phyloP scores from a whole-genome alignment of 345 rosid species.

The Sonneratia alba region DNA sequence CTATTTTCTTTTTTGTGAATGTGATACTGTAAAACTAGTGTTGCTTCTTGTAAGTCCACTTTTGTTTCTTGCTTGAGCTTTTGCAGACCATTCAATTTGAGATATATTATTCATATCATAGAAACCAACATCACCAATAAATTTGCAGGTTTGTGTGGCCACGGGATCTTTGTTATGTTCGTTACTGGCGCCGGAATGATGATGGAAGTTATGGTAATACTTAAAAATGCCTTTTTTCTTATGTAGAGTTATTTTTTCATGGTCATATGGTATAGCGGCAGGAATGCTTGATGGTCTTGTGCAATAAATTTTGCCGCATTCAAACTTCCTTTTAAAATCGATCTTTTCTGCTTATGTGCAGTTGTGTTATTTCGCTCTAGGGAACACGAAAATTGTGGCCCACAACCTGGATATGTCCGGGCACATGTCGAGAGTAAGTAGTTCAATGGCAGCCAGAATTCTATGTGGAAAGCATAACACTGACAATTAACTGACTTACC shows the following conservation, averaged over 20 bases:
- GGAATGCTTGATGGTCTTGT: neutral
- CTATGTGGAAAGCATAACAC: neutral
- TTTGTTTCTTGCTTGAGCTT: neutral
- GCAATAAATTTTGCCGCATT: neutral
- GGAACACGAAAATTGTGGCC: slow-evolving; percentile 89
- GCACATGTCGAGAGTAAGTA: slow-evolving; percentile 95
- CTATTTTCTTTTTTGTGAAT: neutral
- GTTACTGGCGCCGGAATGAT: slow-evolving; percentile 98
- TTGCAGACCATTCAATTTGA: slow-evolving; percentile 1
- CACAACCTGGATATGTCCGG: slow-evolving; percentile 86
- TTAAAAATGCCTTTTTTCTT: neutral
- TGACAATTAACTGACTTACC: slow-evolving; percentile 16
- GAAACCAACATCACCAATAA: slow-evolving; percentile 1
- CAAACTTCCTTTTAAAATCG: neutral
- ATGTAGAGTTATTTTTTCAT: neutral
- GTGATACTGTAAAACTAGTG: neutral
- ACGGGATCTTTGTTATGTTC: slow-evolving; percentile 97
- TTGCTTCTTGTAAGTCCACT: neutral
- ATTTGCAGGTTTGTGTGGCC: slow-evolving; percentile 91
- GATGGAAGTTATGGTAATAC: slow-evolving; percentile 93
- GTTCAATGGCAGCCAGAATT: slow-evolving; percentile 1
- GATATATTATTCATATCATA: neutral
- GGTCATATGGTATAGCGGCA: neutral
- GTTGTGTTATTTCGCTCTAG: slow-evolving; percentile 96
- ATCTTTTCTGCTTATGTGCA: slow-evolving; percentile 26